Evolutionary conservation across 306 rosid species (phyloP).

Genomic region (Boehmeria nivea): DNA sequence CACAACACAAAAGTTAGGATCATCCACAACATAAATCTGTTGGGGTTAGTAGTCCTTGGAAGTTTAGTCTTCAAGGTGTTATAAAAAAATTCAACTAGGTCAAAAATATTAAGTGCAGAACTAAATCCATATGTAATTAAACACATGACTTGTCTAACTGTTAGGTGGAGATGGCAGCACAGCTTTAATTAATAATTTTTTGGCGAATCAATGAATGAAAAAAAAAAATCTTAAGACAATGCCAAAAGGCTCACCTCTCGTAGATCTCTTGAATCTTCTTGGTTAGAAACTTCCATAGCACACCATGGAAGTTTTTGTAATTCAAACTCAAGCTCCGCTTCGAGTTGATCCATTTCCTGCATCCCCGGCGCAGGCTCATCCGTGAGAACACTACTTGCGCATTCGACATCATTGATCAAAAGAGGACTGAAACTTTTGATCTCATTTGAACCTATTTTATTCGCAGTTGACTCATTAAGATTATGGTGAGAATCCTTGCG

Average conservation of each 20-base stretch:
- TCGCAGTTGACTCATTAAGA: conserved; percentile 14
- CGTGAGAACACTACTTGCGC: conserved; percentile 62
- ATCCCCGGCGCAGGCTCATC: conserved; percentile 47
- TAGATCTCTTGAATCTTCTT: conserved; percentile 25
- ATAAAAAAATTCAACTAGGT: too few species aligned
- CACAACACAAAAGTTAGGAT: too few species aligned
- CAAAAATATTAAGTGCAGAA: too few species aligned
- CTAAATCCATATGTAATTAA: too few species aligned
- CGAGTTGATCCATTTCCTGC: conserved; percentile 55
- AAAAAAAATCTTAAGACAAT: conserved; percentile 10
- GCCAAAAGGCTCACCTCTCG: conserved; percentile 36
- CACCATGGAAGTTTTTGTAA: conserved; percentile 65
- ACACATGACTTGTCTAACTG: too few species aligned
- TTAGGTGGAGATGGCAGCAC: too few species aligned
- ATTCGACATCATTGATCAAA: conserved; percentile 38
- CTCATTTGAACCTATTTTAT: conserved; percentile 13
- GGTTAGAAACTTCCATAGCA: conserved; percentile 30
- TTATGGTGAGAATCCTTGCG: conserved; percentile 19
- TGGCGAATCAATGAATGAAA: too few species aligned
- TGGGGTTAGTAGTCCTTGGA: too few species aligned
- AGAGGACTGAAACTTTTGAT: conserved; percentile 15
- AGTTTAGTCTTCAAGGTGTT: too few species aligned
- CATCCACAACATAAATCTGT: too few species aligned
- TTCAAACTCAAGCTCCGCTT: conserved; percentile 73
- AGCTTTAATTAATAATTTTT: too few species aligned